A percentile compares a stretch with the other conserved stretches of the same genome.
Evolutionary conservation across 108 stramenopile genomes (phyloP).

Genomic region (Nitzschia sp.): DNA sequence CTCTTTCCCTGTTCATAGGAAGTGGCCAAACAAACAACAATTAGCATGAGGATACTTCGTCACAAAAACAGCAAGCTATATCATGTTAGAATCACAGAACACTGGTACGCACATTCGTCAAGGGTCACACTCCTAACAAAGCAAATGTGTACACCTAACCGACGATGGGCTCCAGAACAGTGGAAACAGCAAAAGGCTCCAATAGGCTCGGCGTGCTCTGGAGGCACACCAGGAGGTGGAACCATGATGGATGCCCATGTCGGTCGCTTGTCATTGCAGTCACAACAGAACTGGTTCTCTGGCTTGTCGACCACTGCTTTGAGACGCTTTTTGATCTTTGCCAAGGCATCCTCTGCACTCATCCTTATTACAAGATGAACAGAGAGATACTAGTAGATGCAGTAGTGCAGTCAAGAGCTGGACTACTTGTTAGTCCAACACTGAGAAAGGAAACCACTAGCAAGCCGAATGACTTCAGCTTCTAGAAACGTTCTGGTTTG

Average conservation of each 20-base stretch:
- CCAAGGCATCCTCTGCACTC: no score
- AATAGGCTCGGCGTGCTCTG: constrained; percentile 36
- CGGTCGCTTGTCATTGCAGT: constrained; percentile 78
- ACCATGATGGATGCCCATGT: constrained; percentile 81
- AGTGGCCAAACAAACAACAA: background rate
- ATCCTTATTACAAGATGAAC: no score
- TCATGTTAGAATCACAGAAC: background rate
- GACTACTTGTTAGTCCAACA: no score
- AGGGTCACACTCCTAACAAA: constrained; percentile 84
- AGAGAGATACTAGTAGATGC: no score
- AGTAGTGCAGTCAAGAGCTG: no score
- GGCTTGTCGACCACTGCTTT: constrained; percentile 46
- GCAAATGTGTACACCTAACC: constrained; percentile 87
- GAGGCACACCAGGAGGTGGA: constrained; percentile 53
- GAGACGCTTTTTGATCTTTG: constrained; percentile 22
- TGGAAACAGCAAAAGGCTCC: constrained; percentile 93
- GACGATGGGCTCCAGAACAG: constrained; percentile 89
- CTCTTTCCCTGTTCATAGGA: constrained; percentile 56
- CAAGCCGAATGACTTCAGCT: no score
- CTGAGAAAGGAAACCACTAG: no score
- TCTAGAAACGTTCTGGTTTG: no score
- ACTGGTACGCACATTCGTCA: constrained; percentile 50
- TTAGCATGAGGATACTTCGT: background rate
- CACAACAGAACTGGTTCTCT: constrained; percentile 73
- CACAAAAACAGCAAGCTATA: background rate